Evolutionary conservation across 129 eudicot species (phyloP).

Genomic region (Ambrosia trifida): DNA sequence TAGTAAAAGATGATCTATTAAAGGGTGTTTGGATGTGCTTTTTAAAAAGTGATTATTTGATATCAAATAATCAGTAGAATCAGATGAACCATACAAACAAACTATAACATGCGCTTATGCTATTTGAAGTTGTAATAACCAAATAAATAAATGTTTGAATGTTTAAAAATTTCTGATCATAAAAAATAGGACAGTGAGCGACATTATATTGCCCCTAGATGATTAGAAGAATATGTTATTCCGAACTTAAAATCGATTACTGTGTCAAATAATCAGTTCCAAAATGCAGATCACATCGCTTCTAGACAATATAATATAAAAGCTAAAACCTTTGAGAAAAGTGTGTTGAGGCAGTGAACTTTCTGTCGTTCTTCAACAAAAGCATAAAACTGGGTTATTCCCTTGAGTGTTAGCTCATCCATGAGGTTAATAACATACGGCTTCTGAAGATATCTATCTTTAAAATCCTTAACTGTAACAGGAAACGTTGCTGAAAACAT

Average conservation of each 20-base stretch:
- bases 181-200: too few relatives aligned
- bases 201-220: neutral
- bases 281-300: neutral
- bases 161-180: too few relatives aligned
- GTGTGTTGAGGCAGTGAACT: slow-evolving; percentile 98
- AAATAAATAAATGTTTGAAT: neutral
- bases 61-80: neutral
- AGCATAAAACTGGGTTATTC: slow-evolving; percentile 94
- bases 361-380: slow-evolving; percentile 99
- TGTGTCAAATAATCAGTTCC: neutral
- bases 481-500: slow-evolving; percentile 99
- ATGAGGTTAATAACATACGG: slow-evolving; percentile 93
- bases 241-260: neutral
- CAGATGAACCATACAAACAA: neutral
- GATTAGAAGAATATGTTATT: neutral
- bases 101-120: neutral
- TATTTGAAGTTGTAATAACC: neutral
- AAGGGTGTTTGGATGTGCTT: neutral
- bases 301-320: slow-evolving; percentile 4
- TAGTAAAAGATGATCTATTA: neutral
- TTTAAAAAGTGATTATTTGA: neutral
- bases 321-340: slow-evolving; percentile 83
- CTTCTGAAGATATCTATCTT: slow-evolving; percentile 74
- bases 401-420: slow-evolving; percentile 99
- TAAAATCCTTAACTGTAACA: slow-evolving; percentile 92